Evolutionary conservation across 1,284 basidiomycete genomes (phyloP).

Genomic region (Phlebopus sp.): DNA sequence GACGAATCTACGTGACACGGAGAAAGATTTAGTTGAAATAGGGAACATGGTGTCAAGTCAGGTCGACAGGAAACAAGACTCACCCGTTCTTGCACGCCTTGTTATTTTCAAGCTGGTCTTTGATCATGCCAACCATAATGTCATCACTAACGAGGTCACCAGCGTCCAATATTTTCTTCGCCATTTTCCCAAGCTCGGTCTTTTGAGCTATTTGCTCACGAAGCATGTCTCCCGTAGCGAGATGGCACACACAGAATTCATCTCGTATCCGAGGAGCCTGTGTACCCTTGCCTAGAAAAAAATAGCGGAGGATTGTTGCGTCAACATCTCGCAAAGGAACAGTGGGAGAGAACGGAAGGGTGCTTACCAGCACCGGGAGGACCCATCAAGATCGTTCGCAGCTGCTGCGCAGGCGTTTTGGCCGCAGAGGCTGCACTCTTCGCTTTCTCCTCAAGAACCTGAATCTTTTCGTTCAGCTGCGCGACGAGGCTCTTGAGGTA

Average conservation of each 20-base stretch:
- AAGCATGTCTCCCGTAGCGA: conserved; percentile 98
- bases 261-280: conserved; percentile 94
- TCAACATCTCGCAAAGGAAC: background rate
- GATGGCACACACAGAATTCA: conserved; percentile 94
- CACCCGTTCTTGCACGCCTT: conserved; percentile 91
- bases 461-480: conserved; percentile 82
- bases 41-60: background rate
- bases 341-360: background rate
- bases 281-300: conserved; percentile 85
- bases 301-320: background rate
- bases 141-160: conserved; percentile 95
- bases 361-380: conserved; percentile 92
- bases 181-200: conserved; percentile 85
- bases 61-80: conserved; percentile 28
- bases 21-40: background rate
- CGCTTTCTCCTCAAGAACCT: conserved; percentile 63
- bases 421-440: conserved; percentile 41
- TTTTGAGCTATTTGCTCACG: conserved; percentile 90
- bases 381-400: conserved; percentile 90
- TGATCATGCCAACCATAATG: conserved; percentile 98
- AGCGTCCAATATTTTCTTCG: conserved; percentile 98
- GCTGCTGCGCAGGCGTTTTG: conserved; percentile 73
- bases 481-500: conserved; percentile 86
- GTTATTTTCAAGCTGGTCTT: conserved; percentile 94
- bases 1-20: conserved; percentile 70